Evolutionary conservation across 2,329 filamentous ascomycete genomes (phyloP), one percentile per base, ranked within the genome.

Genomic region (Ascocoryne sarcoides): DNA sequence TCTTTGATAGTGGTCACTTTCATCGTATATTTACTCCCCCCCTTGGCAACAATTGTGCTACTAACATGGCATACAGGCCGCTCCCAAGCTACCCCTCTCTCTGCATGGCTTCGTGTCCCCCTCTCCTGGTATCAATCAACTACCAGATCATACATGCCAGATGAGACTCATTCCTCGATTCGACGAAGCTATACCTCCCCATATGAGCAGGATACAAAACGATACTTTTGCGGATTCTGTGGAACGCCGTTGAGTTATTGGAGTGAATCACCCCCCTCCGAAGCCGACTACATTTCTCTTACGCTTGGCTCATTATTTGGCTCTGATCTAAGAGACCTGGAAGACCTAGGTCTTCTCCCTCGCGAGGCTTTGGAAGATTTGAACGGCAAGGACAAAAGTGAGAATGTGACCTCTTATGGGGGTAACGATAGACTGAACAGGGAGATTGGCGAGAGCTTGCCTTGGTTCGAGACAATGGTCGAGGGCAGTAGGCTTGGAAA

Each of bases 171-270:
- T 59, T 53, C 68, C 39, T 67, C 68, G 37, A 88, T 88, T 57
- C 77, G 76, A 41, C 75, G 80, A 30, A 70, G 73, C 35, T 88
- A 84, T 60, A 76, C 75, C 8, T 73, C 79, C 16, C 68, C 68
- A 2, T 64, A 68, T 51, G 72, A 74, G 38, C 69, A 71, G 37
- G 44, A 36, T 42, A 69, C 75, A 1, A 78, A 82, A 58, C 78
- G 85, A 36, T 76, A 87, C 51, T 95, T 95, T 62, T 95, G 89
- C 63, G 89, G 89, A 17, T 93, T 84, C 65, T 95, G 89, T 60
- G 89, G 89, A 38, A 94, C 88, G 0, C 83, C 84, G 10, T 67
- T 95, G 39, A 82, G 82, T 0, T 86, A 82, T 53, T 95, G 87
- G 87, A 82, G 79, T 34, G 88, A 94, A 60, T 63, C 75, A 17